A percentile compares a stretch with the other conserved stretches of the same genome.
Conservation (phyloP, 805 yeast genomes). For the Torulaspora delbrueckii region DNA sequence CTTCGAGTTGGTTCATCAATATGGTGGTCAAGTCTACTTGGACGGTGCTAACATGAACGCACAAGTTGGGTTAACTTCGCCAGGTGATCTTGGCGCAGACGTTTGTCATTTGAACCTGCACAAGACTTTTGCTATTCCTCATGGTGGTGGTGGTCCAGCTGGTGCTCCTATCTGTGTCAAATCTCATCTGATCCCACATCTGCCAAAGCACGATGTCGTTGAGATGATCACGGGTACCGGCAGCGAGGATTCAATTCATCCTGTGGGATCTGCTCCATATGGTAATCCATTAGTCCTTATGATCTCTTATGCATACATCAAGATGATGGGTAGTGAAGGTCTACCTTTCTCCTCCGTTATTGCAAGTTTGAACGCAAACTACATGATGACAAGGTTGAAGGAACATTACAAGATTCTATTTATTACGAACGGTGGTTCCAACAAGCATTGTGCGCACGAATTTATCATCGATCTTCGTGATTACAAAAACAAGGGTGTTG, state of each 20-base stretch:
- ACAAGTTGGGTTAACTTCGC: constrained; percentile 94
- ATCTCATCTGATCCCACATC: constrained; percentile 67
- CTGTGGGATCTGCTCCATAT: constrained; percentile 91
- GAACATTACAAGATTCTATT: constrained; percentile 73
- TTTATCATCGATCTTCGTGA: constrained; percentile 88
- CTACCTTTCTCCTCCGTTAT: constrained; percentile 81
- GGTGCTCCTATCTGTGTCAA: constrained; percentile 97
- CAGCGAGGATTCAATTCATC: constrained; percentile 49
- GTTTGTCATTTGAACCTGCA: constrained; percentile 96
- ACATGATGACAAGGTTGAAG: constrained; percentile 78
- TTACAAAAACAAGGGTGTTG: constrained; percentile 72
- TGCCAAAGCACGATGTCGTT: constrained; percentile 72
- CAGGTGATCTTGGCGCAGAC: constrained; percentile 97
- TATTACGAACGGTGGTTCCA: constrained; percentile 40
- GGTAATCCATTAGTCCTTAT: constrained; percentile 94
- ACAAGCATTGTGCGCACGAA: constrained; percentile 91
- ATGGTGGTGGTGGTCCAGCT: constrained; percentile 99
- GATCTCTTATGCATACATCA: constrained; percentile 90
- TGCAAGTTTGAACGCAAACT: constrained; percentile 93
- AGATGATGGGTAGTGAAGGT: constrained; percentile 83
- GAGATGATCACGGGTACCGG: constrained; percentile 43
- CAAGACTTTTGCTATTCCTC: constrained; percentile 96
- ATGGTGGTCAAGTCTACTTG: constrained; percentile 94
- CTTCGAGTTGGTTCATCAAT: constrained; percentile 72
- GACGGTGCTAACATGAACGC: constrained; percentile 99